Conservation (phyloP, 2,329 filamentous ascomycete genomes). For the Aureobasidium namibiae region DNA sequence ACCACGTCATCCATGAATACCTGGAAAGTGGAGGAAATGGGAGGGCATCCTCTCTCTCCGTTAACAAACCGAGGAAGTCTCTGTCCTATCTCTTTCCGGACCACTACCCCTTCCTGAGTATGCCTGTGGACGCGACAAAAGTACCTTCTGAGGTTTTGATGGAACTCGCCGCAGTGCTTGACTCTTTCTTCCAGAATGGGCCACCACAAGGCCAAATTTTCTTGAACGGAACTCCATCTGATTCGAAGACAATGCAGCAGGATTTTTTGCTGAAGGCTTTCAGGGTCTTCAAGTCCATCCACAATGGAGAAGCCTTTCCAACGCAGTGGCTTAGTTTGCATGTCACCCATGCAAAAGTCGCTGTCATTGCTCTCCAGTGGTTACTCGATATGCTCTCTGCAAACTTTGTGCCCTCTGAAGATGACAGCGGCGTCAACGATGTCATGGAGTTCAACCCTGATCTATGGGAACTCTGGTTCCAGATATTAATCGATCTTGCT, state of each 20-base stretch:
- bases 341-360: constrained; percentile 42
- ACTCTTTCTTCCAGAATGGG: constrained; percentile 58
- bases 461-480: constrained; percentile 90
- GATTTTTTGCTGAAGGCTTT: constrained; percentile 36
- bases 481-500: constrained; percentile 78
- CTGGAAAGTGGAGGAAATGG: not conserved
- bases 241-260: not conserved
- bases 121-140: constrained; percentile 48
- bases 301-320: constrained; percentile 85
- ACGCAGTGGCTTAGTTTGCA: constrained; percentile 84
- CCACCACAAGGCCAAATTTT: not conserved
- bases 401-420: constrained; percentile 78
- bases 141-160: constrained; percentile 68
- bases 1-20: constrained; percentile 10
- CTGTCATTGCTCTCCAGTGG: constrained; percentile 14
- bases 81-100: constrained; percentile 87
- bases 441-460: constrained; percentile 71
- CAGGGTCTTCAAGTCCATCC: constrained; percentile 78
- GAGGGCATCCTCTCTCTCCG: not conserved
- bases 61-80: constrained; percentile 12
- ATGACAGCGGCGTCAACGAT: constrained; percentile 62
- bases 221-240: not conserved
- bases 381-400: constrained; percentile 58
- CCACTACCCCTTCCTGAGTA: constrained; percentile 78
- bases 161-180: constrained; percentile 80